phyloP scores from a whole-genome alignment of 495 filamentous ascomycete genomes.

The Xanthoparmelia taractica region DNA sequence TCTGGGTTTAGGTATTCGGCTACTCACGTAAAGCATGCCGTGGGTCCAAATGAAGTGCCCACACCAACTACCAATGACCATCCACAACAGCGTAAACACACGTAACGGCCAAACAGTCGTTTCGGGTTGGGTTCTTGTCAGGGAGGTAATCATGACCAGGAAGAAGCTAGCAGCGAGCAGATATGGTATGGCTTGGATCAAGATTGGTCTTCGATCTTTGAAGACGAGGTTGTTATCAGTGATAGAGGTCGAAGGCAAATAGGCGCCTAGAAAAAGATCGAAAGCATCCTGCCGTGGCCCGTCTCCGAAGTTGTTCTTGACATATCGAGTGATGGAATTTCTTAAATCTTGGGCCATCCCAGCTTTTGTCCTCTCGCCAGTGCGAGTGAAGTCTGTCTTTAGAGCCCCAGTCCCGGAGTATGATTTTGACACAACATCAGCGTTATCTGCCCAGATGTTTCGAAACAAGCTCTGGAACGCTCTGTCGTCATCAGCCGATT shows the following conservation, averaged over 20 bases:
- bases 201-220: conserved; percentile 73
- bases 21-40: conserved; percentile 90
- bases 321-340: conserved; percentile 77
- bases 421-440: conserved; percentile 81
- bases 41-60: conserved; percentile 66
- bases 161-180: conserved; percentile 81
- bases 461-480: conserved; percentile 83
- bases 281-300: conserved; percentile 91
- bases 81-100: conserved; percentile 68
- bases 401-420: conserved; percentile 94
- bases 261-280: conserved; percentile 83
- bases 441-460: conserved; percentile 97
- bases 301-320: conserved; percentile 85
- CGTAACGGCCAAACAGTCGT: conserved; percentile 68
- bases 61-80: conserved; percentile 59
- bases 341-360: conserved; percentile 75
- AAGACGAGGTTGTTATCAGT: conserved; percentile 63
- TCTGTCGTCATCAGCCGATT: conserved; percentile 60
- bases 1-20: not conserved
- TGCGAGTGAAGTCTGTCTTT: conserved; percentile 92
- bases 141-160: conserved; percentile 69
- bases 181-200: conserved; percentile 87
- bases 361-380: conserved; percentile 73
- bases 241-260: conserved; percentile 59
- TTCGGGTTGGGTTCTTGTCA: conserved; percentile 59